A percentile compares a stretch with the other conserved stretches of the same genome.
Evolutionary conservation across 768 basidiomycete genomes (phyloP).

Genomic region (Boletus sp.): DNA sequence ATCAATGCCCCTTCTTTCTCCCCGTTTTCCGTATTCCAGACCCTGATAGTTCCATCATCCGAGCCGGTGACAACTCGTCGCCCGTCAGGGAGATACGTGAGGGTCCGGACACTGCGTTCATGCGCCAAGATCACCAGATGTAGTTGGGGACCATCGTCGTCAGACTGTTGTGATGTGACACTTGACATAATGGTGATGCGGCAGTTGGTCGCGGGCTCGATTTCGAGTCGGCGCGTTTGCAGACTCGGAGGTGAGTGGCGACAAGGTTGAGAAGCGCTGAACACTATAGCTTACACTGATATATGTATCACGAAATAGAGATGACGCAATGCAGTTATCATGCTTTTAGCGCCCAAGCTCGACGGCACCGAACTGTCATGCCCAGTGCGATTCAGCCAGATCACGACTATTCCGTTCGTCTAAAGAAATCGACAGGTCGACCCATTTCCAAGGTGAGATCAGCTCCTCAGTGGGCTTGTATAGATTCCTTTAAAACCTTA

Average conservation of each 20-base stretch:
- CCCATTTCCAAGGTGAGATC: no score
- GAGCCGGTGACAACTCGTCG: not conserved
- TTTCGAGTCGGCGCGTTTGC: not conserved
- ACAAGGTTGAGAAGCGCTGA: no score
- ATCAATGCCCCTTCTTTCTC: not conserved
- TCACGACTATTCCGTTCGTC: no score
- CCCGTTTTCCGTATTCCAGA: not conserved
- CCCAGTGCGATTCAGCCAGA: no score
- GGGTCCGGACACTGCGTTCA: not conserved
- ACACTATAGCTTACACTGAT: no score
- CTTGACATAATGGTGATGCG: not conserved
- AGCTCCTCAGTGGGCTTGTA: no score
- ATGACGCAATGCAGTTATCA: no score
- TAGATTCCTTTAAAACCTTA: no score
- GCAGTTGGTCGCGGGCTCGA: not conserved
- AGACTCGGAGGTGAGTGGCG: not conserved
- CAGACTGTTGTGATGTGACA: not conserved
- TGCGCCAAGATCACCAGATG: not conserved
- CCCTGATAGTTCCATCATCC: not conserved
- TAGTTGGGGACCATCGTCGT: not conserved
- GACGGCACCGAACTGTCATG: no score
- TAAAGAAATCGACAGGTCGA: no score
- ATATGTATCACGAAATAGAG: no score
- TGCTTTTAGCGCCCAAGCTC: no score
- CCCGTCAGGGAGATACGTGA: not conserved